Percentiles rank a stretch among this genome's conserved stretches.
Evolutionary conservation across 2,329 filamentous ascomycete species (phyloP).

Genomic region (Trichoderma semiorbis): DNA sequence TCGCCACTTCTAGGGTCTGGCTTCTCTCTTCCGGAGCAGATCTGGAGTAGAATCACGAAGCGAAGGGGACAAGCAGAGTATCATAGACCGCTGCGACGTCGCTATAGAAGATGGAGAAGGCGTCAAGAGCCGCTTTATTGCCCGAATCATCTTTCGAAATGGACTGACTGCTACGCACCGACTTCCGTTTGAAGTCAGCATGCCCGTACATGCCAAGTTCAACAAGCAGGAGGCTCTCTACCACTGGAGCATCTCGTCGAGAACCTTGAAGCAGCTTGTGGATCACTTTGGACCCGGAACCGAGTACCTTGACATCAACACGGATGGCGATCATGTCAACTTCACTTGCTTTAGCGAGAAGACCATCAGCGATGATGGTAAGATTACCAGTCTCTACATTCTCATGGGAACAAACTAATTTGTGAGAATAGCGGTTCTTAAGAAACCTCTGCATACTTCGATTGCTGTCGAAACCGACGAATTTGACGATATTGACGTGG

Average conservation of each 20-base stretch:
- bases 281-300: conserved; percentile 79
- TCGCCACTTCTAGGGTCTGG: conserved; percentile 50
- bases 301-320: conserved; percentile 75
- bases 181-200: conserved; percentile 68
- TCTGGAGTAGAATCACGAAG: conserved; percentile 53
- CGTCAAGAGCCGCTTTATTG: conserved; percentile 68
- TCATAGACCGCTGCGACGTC: conserved; percentile 72
- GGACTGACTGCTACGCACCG: conserved; percentile 75
- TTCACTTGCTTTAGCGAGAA: conserved; percentile 83
- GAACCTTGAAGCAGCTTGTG: conserved; percentile 69
- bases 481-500: conserved; percentile 70
- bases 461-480: conserved; percentile 73
- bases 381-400: conserved; percentile 13
- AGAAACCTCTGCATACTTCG: conserved; percentile 76
- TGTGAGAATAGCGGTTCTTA: conserved; percentile 62
- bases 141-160: conserved; percentile 71
- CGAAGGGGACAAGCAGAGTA: conserved; percentile 61
- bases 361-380: conserved; percentile 58
- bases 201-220: conserved; percentile 76
- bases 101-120: conserved; percentile 67
- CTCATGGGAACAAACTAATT: conserved; percentile 17
- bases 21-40: conserved; percentile 71
- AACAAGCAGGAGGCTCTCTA: conserved; percentile 63
- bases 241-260: conserved; percentile 68
- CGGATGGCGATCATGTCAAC: conserved; percentile 68